These are phyloP conservation scores for Tricholoma flavovirens DNA, from an alignment of 768 basidiomycete species.

Conservation along the genomic window DNA sequence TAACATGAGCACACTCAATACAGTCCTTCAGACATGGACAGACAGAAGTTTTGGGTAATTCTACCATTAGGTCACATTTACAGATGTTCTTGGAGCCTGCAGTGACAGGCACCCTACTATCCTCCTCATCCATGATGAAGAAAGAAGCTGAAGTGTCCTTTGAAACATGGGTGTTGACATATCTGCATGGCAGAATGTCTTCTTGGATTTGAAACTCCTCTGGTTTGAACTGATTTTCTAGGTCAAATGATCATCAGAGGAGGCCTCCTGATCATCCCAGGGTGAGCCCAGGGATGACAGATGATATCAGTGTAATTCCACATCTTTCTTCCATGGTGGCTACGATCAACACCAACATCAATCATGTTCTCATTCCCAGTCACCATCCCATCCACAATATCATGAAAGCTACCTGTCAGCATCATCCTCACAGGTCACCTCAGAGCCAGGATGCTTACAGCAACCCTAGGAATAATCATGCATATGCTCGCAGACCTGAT, in stretches of 20 bases:
- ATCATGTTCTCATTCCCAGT: constrained; percentile 17
- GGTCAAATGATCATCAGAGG: neutral
- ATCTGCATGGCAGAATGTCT: constrained; percentile 5
- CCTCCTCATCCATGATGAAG: constrained; percentile 41
- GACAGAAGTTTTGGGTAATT: constrained; percentile 14
- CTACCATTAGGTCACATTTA: constrained; percentile 14
- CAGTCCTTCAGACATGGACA: constrained; percentile 27
- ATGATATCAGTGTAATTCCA: neutral
- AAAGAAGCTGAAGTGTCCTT: constrained; percentile 34
- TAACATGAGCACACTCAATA: neutral
- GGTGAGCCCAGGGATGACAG: neutral
- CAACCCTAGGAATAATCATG: neutral
- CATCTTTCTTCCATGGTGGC: neutral
- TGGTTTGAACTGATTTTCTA: constrained; percentile 3
- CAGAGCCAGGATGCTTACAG: neutral
- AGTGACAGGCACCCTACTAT: constrained; percentile 28
- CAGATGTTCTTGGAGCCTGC: constrained; percentile 14
- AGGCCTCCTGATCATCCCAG: neutral
- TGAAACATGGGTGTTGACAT: constrained; percentile 36
- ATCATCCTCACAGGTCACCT: constrained; percentile 4
- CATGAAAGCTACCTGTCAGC: neutral
- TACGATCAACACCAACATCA: constrained; percentile 8
- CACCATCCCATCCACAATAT: constrained; percentile 7
- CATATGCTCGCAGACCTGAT: constrained; percentile 2
- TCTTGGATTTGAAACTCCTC: constrained; percentile 7